A percentile compares a stretch with the other conserved stretches of the same genome.
phyloP scores from a whole-genome alignment of 2,329 filamentous ascomycete species.

The Talaromyces sp. region DNA sequence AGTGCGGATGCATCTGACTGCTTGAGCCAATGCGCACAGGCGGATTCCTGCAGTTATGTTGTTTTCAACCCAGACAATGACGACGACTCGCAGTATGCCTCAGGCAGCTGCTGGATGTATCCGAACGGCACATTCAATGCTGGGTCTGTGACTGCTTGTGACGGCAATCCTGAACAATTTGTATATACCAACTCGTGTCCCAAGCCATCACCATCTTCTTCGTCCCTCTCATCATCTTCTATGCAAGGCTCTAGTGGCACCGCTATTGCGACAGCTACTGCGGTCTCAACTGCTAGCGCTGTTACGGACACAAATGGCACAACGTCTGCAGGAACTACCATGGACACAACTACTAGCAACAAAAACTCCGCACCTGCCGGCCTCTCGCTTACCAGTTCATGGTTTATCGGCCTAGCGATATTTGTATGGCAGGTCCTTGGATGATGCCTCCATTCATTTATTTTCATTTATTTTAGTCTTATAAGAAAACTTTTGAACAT shows the following conservation, averaged over 20 bases:
- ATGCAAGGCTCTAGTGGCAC: not conserved
- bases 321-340: not conserved
- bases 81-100: not conserved
- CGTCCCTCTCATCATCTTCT: not conserved
- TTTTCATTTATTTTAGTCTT: not conserved
- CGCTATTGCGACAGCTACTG: not conserved
- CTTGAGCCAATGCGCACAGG: not conserved
- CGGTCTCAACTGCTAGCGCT: not conserved
- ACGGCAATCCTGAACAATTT: not conserved
- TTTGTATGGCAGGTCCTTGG: not conserved
- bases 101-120: not conserved
- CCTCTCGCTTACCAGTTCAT: not conserved
- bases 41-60: not conserved
- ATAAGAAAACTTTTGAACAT: not conserved
- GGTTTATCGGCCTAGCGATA: not conserved
- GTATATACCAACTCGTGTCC: not conserved
- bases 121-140: not conserved
- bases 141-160: not conserved
- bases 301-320: not conserved
- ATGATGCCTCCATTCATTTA: not conserved
- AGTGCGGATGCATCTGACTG: not conserved
- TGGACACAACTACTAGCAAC: not conserved
- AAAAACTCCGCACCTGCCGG: not conserved
- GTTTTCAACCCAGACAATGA: not conserved
- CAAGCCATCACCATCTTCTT: not conserved